Evolutionary conservation across 345 rosid genomes (phyloP), one percentile per base, ranked within the genome.

Genomic region (Eucalyptus albens): DNA sequence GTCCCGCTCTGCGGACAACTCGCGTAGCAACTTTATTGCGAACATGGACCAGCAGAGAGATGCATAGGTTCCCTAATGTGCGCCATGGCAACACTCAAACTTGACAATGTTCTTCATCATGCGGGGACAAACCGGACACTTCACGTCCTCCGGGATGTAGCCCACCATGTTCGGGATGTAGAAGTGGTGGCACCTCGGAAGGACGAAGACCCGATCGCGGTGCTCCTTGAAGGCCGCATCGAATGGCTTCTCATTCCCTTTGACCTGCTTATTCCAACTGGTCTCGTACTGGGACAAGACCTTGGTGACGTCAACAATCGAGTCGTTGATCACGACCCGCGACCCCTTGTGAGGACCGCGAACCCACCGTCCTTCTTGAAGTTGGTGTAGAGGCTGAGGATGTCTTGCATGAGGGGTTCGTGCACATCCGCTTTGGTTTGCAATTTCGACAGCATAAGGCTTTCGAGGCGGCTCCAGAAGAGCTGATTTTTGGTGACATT

Each of bases 31-130:
- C 82, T 37, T 72, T 72, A 37, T 19, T 37, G 24, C 3, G 82
- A 7, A 37, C 45, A 72, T 72, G 45, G 26, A 72, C 15, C 27
- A 9, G 15, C 45, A 37, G 82, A 72, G 82, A 72, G 45, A 72
- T 3, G 24, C 26, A 72, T 10, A 11, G 27, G 82, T 72, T 72
- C 89, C 86, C n/a, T 65, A 89, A 44, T 89, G 90, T 5, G 87
- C 83, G 15, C 90, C 60, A 85, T 89, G 90, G 87, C 90, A 89
- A 11, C 90, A 89, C 82, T 89, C 90, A 50, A 85, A 89, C 53
- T 60, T 83, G 83, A 89, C 87, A 16, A 60, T 49, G 90, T 60
- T 89, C 88, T 29, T 85, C 90, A 89, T 89, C 56, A 47, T 59
- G 29, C 87, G 90, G 17, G 90, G 88, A 80, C 90, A 89, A 24